Conservation (phyloP, 768 basidiomycete genomes). For the Suillus luteus region DNA sequence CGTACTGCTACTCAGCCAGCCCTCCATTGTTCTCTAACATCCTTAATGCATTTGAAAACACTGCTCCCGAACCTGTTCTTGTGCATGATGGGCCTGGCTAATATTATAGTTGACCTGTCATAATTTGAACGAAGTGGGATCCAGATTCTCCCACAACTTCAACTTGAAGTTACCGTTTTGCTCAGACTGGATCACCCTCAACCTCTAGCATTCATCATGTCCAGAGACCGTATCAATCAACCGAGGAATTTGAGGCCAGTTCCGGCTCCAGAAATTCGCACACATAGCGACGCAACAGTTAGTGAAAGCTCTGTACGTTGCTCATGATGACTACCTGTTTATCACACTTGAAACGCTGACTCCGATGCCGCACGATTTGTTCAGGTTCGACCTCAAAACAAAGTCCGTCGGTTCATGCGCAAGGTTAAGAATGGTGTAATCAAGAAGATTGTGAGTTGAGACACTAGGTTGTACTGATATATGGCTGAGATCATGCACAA, state of each 20-base stretch:
- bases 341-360: neutral
- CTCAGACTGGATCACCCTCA: neutral
- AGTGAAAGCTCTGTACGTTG: neutral
- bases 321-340: neutral
- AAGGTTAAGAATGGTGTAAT: neutral
- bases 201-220: neutral
- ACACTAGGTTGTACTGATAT: neutral
- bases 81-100: too few species aligned
- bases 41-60: too few species aligned
- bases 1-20: too few species aligned
- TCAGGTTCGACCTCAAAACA: neutral
- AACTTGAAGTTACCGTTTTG: neutral
- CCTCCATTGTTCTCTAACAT: too few species aligned
- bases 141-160: neutral
- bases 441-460: neutral
- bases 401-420: neutral
- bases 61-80: too few species aligned
- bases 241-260: neutral
- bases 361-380: neutral
- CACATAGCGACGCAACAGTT: neutral
- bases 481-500: neutral
- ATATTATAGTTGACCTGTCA: too few species aligned
- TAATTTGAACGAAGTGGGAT: neutral
- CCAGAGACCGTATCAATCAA: neutral
- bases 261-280: neutral